Conservation (phyloP, 1,139 yeast genomes). For the Wickerhamiella infanticola region DNA sequence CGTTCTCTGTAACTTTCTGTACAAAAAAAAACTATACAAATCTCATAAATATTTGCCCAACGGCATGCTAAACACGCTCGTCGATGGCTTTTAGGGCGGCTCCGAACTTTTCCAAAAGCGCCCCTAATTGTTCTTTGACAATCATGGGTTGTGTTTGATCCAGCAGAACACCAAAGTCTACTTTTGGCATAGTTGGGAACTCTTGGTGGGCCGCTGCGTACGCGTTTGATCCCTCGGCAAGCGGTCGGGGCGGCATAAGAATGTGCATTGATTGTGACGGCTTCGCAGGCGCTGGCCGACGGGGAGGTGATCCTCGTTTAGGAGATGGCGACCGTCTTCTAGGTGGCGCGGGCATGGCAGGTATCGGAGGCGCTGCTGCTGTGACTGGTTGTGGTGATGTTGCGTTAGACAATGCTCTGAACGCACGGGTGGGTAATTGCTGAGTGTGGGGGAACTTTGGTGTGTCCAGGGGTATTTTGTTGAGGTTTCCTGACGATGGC, state of each 20-base stretch:
- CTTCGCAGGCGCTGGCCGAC: slow-evolving; percentile 1
- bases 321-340: slow-evolving; percentile 8
- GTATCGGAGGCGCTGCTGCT: not conserved
- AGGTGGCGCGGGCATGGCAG: not conserved
- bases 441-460: slow-evolving; percentile 3
- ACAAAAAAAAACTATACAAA: not conserved
- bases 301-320: slow-evolving; percentile 1
- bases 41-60: not conserved
- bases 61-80: not conserved
- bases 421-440: slow-evolving; percentile 2
- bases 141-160: slow-evolving; percentile 21
- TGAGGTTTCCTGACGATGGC: not conserved
- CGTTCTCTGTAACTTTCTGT: not conserved
- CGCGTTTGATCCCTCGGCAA: slow-evolving; percentile 1
- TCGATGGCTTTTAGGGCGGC: slow-evolving; percentile 17
- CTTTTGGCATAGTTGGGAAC: slow-evolving; percentile 15
- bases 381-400: not conserved
- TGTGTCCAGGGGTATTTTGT: not conserved
- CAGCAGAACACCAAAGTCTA: slow-evolving; percentile 20
- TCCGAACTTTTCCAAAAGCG: slow-evolving; percentile 18
- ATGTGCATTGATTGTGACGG: slow-evolving; percentile 1
- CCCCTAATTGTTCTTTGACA: slow-evolving; percentile 18
- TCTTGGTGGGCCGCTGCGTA: slow-evolving; percentile 3
- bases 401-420: slow-evolving; percentile 2
- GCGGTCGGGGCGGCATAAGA: slow-evolving; percentile 1